Conservation (phyloP, 2,329 filamentous ascomycete species). For the Ophiocordyceps polyrhachis-furcata region DNA sequence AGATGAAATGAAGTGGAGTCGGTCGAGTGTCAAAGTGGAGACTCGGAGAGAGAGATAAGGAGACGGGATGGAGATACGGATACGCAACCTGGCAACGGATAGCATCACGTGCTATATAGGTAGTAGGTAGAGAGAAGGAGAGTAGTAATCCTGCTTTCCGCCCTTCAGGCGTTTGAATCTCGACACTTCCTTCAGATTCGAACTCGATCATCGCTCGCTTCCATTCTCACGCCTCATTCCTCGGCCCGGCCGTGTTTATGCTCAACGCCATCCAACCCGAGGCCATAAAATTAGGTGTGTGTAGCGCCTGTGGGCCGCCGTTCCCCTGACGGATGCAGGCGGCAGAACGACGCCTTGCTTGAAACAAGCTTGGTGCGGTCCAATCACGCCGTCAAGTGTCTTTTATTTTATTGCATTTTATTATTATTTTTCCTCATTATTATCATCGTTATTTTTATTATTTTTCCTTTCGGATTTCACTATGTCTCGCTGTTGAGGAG, state of each 20-base stretch:
- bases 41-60: neutral
- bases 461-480: no score
- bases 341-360: neutral
- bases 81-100: neutral
- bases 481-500: no score
- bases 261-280: neutral
- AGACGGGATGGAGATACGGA: neutral
- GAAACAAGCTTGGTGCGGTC: neutral
- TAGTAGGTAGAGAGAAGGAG: no score
- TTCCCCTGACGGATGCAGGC: conserved; percentile 1
- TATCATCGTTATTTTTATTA: no score
- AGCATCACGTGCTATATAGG: neutral
- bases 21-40: neutral
- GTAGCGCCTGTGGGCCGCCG: neutral
- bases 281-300: neutral
- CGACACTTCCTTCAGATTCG: no score
- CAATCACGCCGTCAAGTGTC: neutral
- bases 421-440: no score
- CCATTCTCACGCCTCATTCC: neutral
- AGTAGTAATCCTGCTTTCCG: no score
- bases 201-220: neutral
- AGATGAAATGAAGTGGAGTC: no score
- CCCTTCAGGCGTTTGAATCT: no score
- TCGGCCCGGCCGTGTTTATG: neutral
- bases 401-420: neutral